phyloP scores from a whole-genome alignment of 1,284 basidiomycete genomes.

The Flammula alnicola region DNA sequence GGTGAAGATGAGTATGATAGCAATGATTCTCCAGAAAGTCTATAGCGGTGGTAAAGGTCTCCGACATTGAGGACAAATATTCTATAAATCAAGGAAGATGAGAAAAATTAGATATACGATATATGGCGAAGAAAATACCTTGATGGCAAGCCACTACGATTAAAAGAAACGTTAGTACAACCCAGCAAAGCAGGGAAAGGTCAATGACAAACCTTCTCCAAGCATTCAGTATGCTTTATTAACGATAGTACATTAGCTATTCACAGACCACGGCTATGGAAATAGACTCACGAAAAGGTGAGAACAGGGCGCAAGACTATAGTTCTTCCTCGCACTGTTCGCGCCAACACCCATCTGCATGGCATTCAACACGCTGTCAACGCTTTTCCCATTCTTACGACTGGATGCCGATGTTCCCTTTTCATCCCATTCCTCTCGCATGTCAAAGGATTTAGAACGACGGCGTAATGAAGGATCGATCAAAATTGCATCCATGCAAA shows the following conservation, averaged over 20 bases:
- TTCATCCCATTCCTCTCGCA: constrained; percentile 29
- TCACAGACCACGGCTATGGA: not conserved
- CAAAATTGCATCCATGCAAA: constrained; percentile 88
- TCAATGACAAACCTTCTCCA: constrained; percentile 60
- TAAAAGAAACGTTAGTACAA: constrained; percentile 10
- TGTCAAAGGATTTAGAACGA: constrained; percentile 30
- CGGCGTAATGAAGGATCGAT: constrained; percentile 50
- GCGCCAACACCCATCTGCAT: constrained; percentile 50
- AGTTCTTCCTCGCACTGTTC: constrained; percentile 59
- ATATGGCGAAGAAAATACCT: constrained; percentile 48
- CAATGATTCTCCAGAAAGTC: not conserved
- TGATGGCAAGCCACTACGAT: constrained; percentile 84
- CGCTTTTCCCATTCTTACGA: constrained; percentile 31
- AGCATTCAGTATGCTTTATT: constrained; percentile 79
- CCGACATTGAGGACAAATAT: constrained; percentile 20
- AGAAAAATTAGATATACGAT: not conserved
- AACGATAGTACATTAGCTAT: constrained; percentile 1
- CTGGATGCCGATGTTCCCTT: constrained; percentile 18
- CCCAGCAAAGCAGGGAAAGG: not conserved
- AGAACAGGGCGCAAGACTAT: constrained; percentile 87
- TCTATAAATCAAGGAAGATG: not conserved
- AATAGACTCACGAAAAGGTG: constrained; percentile 78
- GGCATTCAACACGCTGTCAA: constrained; percentile 43
- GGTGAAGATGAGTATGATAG: not conserved
- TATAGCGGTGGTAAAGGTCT: constrained; percentile 20